Percentiles rank a stretch among this genome's conserved stretches.
Evolutionary conservation across 257 asterid genomes (phyloP).

Genomic region (Ilex aquifolium): DNA sequence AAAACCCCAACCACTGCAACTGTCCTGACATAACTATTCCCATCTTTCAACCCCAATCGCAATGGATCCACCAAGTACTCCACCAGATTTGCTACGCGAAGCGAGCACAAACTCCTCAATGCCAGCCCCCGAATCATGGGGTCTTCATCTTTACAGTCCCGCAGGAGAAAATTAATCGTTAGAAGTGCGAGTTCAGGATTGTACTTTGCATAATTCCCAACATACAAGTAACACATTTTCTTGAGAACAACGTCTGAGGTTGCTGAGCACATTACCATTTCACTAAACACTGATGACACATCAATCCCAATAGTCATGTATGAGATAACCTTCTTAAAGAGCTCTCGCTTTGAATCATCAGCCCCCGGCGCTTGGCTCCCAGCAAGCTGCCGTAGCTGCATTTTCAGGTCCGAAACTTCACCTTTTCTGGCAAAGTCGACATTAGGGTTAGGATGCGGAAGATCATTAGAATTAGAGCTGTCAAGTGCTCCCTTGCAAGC

Average conservation of each 20-base stretch:
- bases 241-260: conserved; percentile 94
- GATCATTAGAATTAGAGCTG: conserved; percentile 6
- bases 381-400: conserved; percentile 93
- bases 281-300: conserved; percentile 90
- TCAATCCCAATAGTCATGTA: conserved; percentile 98
- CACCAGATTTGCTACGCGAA: conserved; percentile 91
- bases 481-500: neutral
- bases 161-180: conserved; percentile 92
- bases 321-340: conserved; percentile 91
- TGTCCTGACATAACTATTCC: conserved; percentile 82
- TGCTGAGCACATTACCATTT: conserved; percentile 99
- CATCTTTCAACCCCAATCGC: conserved; percentile 83
- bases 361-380: conserved; percentile 96
- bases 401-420: conserved; percentile 88
- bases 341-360: conserved; percentile 90
- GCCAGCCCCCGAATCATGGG: conserved; percentile 99
- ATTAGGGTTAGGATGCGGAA: conserved; percentile 16
- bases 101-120: conserved; percentile 91
- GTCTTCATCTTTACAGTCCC: conserved; percentile 98
- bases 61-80: conserved; percentile 97
- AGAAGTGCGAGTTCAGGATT: conserved; percentile 95
- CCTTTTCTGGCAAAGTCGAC: conserved; percentile 63
- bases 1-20: conserved; percentile 89
- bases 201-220: conserved; percentile 90
- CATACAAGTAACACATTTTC: conserved; percentile 95